Evolutionary conservation across 176 grass and related monocot genomes (phyloP).

Genomic region (Oryza glaberrima): DNA sequence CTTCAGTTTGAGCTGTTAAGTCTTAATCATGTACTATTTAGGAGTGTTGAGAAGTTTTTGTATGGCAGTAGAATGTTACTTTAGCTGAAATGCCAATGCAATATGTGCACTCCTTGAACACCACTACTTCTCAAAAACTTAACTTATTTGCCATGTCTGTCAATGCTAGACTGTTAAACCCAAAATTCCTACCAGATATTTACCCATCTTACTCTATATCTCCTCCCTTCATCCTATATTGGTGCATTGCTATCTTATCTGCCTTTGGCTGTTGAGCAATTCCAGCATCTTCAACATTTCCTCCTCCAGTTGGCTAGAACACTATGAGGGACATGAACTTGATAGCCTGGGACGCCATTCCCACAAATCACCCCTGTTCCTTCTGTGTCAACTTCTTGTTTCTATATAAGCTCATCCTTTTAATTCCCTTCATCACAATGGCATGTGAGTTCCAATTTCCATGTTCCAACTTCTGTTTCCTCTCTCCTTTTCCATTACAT

Average conservation of each 20-base stretch:
- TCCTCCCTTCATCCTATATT: background rate
- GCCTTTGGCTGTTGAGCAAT: background rate
- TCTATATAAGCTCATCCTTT: background rate
- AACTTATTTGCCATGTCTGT: background rate
- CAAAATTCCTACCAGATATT: background rate
- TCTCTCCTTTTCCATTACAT: background rate
- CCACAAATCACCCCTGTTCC: background rate
- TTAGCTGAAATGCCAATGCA: background rate
- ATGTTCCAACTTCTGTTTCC: background rate
- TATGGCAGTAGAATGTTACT: background rate
- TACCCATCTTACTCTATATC: background rate
- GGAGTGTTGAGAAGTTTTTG: background rate
- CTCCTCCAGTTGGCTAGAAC: background rate
- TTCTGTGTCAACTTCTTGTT: background rate
- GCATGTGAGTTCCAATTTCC: background rate
- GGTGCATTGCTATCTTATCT: background rate
- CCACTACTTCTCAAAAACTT: background rate
- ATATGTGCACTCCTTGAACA: background rate
- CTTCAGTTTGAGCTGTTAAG: background rate
- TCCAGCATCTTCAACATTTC: background rate
- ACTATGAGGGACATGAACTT: background rate
- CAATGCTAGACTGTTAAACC: background rate
- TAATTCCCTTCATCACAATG: background rate
- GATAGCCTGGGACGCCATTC: background rate
- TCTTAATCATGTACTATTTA: background rate